phyloP scores from a whole-genome alignment of 176 grass and related monocot genomes.

The Musa itinerans region DNA sequence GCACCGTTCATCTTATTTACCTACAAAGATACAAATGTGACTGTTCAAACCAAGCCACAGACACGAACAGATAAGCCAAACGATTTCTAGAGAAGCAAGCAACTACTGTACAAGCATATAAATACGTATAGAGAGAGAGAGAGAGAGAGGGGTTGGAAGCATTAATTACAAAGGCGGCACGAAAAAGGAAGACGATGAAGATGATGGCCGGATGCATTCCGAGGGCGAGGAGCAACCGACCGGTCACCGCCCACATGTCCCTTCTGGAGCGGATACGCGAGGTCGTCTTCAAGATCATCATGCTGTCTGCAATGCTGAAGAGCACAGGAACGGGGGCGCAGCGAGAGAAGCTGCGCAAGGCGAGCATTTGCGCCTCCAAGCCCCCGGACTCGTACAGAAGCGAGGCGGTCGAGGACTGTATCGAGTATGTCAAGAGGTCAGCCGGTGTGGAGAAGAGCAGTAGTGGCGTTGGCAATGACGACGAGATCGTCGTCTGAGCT shows the following conservation, averaged over 20 bases:
- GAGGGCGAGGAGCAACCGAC: background rate
- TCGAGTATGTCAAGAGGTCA: background rate
- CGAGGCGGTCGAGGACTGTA: background rate
- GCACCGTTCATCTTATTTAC: no score
- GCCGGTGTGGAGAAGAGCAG: background rate
- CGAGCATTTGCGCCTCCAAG: background rate
- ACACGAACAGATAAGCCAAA: no score
- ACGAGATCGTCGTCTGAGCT: no score
- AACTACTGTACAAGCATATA: no score
- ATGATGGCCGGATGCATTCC: background rate
- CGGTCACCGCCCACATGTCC: background rate
- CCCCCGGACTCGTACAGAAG: background rate
- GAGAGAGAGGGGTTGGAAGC: no score
- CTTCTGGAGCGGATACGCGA: background rate
- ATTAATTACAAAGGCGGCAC: background rate
- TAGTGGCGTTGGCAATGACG: no score
- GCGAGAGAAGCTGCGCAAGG: background rate
- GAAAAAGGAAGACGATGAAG: background rate
- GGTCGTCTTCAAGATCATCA: background rate
- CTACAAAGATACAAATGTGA: no score
- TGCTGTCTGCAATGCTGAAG: constrained; percentile 1
- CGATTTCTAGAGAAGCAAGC: no score
- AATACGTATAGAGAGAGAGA: no score
- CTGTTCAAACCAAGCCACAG: no score
- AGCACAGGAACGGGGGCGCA: background rate